Base-by-base conservation (phyloP, 2,329 filamentous ascomycete species). In the Nigrograna mackinnonii region DNA sequence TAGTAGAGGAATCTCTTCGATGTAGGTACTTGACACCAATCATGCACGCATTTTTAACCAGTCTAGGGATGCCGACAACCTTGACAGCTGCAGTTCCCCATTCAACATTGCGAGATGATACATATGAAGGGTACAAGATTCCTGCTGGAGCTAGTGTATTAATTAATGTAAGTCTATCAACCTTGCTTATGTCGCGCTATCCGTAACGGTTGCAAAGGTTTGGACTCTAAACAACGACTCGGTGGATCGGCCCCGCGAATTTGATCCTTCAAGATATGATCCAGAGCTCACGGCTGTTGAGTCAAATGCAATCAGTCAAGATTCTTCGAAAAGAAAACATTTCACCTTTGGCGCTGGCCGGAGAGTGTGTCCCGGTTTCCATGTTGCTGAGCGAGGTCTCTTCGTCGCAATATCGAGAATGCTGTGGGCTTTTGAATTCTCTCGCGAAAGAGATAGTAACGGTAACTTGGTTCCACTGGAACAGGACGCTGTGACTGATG, bases 1-100 rank as follows among this genome's bases (percentile, higher is more conserved):
- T 65, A 3, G 51, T 68, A 20, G 58, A 64, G 0, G 70, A 74
- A 6, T 74, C 79, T 14, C 72, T 80, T 18, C 70, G 69, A 1
- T 67, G 64, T 63, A 57, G 58, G 19, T 56, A 55, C 4, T 52
- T 67, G 16, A 21, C 41, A 1, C 58, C 60, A 3, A n/a, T n/a
- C n/a, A n/a, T n/a, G n/a, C n/a, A n/a, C n/a, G n/a, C n/a, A n/a
- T n/a, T n/a, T n/a, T n/a, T n/a, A n/a, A n/a, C n/a, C n/a, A n/a
- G n/a, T n/a, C n/a, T n/a, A n/a, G n/a, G n/a, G n/a, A n/a, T n/a
- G n/a, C n/a, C n/a, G n/a, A n/a, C n/a, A n/a, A n/a, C n/a, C n/a
- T n/a, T n/a, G n/a, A n/a, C n/a, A n/a, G 61, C 67, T 50, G 64
- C 57, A 4, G 31, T 69, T 1, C 62, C 66, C 0, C 67, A 70